Base-by-base conservation (phyloP, 441 rosid species). In the Erysimum cheiri region DNA sequence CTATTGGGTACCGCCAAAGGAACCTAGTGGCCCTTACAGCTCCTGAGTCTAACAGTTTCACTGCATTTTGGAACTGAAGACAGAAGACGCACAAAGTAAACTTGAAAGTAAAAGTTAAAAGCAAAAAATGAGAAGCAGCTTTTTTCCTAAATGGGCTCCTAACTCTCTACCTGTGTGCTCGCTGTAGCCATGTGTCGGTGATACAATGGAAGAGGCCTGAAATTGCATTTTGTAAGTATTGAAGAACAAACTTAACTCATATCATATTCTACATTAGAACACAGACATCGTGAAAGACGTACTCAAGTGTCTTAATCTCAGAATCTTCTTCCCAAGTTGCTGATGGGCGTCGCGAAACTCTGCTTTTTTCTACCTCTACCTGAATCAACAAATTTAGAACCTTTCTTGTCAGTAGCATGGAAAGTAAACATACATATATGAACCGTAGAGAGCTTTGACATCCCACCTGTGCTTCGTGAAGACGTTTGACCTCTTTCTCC, bases 1-100 rank as follows among this genome's bases (percentile, higher is more conserved):
- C 98, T 53, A 85, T 81, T n/a, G 99, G 99, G 78, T 96, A 92
- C 69, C 90, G 94, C 98, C 96, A 92, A 61, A 96, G 88, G 79
- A 96, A 96, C 79, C 97, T 83, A 0, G 96, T 96, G 74, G 93
- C 99, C 83, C 98, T 89, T 63, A 88, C 99, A 73, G 96, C 96
- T 40, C 97, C 98, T 3, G 97, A 82, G 78, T 96, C 98, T 77
- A 96, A 79, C 33, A 93, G 53, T 74, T 92, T 96, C 59, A 96
- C 98, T 28, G 95, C 97, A 81, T 85, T 96, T 63, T 92, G 97
- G 80, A 96, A 80, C 99, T 92, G 89, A 75, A 49, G 36, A 59
- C 37, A 50, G 46, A 56, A 43, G 37, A 48, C 33, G 2, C 19
- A 41, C 50, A 57, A 57, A 19, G 57, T 24, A 1, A 70, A 65